Percentiles rank a stretch among this genome's conserved stretches.
phyloP scores from a whole-genome alignment of 257 asterid genomes.

The Nicotiana benthamiana region DNA sequence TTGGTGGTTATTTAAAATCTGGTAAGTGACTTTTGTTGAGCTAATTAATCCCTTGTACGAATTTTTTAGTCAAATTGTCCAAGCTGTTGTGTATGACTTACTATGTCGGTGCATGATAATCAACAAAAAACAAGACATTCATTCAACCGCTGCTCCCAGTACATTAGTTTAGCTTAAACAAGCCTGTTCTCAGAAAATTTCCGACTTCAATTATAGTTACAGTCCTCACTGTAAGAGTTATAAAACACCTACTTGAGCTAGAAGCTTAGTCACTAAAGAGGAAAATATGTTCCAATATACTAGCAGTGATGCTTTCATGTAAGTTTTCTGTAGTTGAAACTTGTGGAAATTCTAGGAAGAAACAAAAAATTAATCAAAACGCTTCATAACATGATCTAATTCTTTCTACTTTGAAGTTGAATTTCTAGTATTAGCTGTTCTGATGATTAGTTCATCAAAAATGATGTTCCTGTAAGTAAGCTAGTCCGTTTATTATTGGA shows the following conservation, averaged over 20 bases:
- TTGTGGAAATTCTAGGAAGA: not conserved
- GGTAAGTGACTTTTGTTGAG: slow-evolving; percentile 18
- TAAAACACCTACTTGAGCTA: not conserved
- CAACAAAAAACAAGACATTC: not conserved
- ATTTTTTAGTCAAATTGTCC: not conserved
- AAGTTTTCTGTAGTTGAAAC: not conserved
- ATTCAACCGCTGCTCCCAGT: not conserved
- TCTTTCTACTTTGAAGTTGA: not conserved
- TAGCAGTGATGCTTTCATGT: not conserved
- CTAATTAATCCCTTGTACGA: not conserved
- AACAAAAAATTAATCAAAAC: not conserved
- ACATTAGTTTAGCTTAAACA: not conserved
- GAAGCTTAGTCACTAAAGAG: not conserved
- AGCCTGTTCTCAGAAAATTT: not conserved
- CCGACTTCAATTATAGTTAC: not conserved
- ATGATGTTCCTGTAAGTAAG: not conserved
- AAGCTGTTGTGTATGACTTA: not conserved
- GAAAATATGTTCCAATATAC: not conserved
- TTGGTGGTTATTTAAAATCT: slow-evolving; percentile 33
- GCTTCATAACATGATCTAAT: not conserved
- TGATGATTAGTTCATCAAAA: not conserved
- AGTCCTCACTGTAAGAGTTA: not conserved
- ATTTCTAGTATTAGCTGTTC: not conserved
- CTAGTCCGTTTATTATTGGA: not conserved
- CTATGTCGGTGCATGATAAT: not conserved